phyloP scores from a whole-genome alignment of 202 grass and related monocot species.

The Dendrocalamus latiflorus region DNA sequence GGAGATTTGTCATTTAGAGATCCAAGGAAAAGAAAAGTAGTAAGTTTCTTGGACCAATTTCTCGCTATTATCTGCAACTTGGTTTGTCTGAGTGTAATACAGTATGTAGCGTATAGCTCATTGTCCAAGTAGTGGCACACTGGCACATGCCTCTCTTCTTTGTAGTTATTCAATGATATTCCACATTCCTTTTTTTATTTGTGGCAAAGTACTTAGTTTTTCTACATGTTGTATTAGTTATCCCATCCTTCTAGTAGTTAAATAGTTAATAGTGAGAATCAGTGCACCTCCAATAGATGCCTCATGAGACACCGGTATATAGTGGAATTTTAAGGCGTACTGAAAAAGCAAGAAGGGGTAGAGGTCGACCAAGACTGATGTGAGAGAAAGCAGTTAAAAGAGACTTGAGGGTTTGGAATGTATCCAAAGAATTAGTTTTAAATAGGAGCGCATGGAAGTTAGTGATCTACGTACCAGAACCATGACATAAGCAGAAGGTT shows the following conservation, averaged over 20 bases:
- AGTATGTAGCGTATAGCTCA: constrained; percentile 13
- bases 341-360: too few species aligned
- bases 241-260: neutral
- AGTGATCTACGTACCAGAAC: too few species aligned
- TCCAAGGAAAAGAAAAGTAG: constrained; percentile 76
- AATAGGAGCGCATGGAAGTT: too few species aligned
- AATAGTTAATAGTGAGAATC: neutral
- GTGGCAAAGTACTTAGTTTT: neutral
- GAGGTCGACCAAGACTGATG: too few species aligned
- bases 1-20: constrained; percentile 94
- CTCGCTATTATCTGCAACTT: neutral
- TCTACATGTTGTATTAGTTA: neutral
- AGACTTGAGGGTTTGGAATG: too few species aligned
- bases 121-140: neutral
- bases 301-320: too few species aligned
- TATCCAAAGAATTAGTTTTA: too few species aligned
- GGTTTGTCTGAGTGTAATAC: constrained; percentile 12
- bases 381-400: too few species aligned
- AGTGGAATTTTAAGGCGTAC: too few species aligned
- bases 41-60: constrained; percentile 40
- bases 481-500: too few species aligned
- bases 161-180: neutral
- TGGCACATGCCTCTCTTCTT: neutral
- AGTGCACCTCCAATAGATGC: neutral
- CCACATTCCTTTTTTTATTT: neutral